Base-by-base conservation (phyloP, 2,329 filamentous ascomycete genomes). In the Penicillium janthinellum region DNA sequence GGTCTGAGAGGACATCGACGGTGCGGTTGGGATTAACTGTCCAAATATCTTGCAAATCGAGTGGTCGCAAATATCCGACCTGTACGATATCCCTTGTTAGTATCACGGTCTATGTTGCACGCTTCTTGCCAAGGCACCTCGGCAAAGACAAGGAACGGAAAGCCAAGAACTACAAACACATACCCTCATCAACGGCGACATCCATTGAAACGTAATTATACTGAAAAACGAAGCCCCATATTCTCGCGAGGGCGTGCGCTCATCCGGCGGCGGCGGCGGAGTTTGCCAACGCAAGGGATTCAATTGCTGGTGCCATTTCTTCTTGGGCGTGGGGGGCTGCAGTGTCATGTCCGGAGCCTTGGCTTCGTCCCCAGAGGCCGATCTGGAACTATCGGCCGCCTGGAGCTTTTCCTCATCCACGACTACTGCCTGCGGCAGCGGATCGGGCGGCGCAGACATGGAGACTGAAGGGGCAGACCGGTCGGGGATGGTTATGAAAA, bases 11-110 rank as follows among this genome's bases (percentile, higher is more conserved):
- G 11, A 86, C 79, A 63, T 91, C 87, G 47, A 91, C 87, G 15
- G 86, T 84, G 61, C 95, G 84, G 61, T 90, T 80, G 0, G 93
- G 93, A 64, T 97, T 97, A 67, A 98, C 90, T 0, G 83, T 79
- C 89, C 92, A 98, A 58, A 99, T 87, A 73, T 99, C 95, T 66
- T 90, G 90, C 57, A 88, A 79, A 70, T 96, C 89, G 2, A 99
- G 83, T 2, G 88, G 86, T 14, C 95, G 88, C 71, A 91, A 88
- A 76, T 97, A 98, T 38, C 95, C 95, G 41, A 87, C 85, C 88
- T 91, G 66, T 25, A 56, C 70, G 4, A 42, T 10, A 45, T 41
- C 20, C n/a, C 25, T n/a, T 14, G 17, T 61, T 52, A 57, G 54
- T 51, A 53, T 61, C 4, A 5, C 42, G 22, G 4, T 22, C 22